Conservation (phyloP, 768 basidiomycete genomes). For the Dacryopinax primogenitus region DNA sequence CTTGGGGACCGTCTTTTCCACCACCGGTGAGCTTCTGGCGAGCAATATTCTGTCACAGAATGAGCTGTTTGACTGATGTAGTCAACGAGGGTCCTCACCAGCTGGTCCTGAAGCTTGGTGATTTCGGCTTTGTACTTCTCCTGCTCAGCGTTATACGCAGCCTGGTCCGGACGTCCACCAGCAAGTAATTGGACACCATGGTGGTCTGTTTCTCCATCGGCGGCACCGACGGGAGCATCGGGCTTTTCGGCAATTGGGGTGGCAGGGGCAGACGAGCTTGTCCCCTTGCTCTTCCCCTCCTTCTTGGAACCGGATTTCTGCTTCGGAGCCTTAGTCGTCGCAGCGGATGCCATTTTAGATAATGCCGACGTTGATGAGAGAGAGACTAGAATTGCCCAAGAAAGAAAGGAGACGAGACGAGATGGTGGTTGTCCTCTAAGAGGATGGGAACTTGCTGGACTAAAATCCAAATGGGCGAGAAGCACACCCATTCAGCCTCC, state of each 20-base stretch:
- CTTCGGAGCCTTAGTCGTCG: conserved; percentile 14
- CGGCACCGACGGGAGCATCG: not conserved
- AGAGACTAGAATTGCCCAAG: not conserved
- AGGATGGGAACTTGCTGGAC: not conserved
- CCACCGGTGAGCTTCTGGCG: conserved; percentile 61
- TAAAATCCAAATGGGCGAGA: conserved; percentile 7
- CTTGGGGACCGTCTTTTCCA: conserved; percentile 47
- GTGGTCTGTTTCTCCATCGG: conserved; percentile 13
- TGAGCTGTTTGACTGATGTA: conserved; percentile 7
- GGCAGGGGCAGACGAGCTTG: conserved; percentile 28
- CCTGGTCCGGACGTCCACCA: conserved; percentile 64
- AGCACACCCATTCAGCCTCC: conserved; percentile 2
- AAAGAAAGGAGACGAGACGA: not conserved
- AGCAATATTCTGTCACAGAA: conserved; percentile 41
- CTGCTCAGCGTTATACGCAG: conserved; percentile 72
- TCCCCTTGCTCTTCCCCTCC: conserved; percentile 33
- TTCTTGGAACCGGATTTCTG: conserved; percentile 11
- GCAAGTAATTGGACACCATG: conserved; percentile 13
- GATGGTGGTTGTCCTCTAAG: not conserved
- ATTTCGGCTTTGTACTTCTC: conserved; percentile 71
- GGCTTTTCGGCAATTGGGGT: conserved; percentile 35
- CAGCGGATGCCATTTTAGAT: conserved; percentile 1
- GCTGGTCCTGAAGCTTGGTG: conserved; percentile 61
- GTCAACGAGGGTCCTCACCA: conserved; percentile 43
- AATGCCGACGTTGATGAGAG: not conserved